Evolutionary conservation across 2,329 filamentous ascomycete genomes (phyloP).

Genomic region (Talaromyces islandicus): DNA sequence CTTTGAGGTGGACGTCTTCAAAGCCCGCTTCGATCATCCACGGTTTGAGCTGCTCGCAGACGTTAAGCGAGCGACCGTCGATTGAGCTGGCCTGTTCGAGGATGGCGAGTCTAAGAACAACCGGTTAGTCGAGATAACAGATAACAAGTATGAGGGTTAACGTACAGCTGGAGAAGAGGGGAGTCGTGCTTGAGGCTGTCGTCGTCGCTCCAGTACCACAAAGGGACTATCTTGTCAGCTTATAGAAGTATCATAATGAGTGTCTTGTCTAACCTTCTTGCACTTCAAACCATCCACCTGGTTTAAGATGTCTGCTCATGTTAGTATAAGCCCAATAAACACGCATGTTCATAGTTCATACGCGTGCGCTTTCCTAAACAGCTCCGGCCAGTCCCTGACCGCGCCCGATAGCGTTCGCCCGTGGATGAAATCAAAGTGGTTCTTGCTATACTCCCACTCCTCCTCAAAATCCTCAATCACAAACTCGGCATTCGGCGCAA

Average conservation of each 20-base stretch:
- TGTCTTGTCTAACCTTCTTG: constrained; percentile 1
- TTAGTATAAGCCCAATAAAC: neutral
- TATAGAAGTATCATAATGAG: too few relatives aligned
- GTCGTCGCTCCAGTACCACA: constrained; percentile 15
- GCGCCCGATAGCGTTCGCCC: constrained; percentile 11
- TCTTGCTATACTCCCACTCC: constrained; percentile 12
- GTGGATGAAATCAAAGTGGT: constrained; percentile 18
- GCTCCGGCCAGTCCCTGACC: constrained; percentile 12
- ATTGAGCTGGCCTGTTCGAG: constrained; percentile 5
- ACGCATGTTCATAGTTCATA: neutral
- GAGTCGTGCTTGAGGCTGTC: constrained; percentile 11
- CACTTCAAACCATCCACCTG: constrained; percentile 16
- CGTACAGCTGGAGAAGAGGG: constrained; percentile 4
- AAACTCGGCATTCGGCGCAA: constrained; percentile 16
- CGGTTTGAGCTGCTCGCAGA: constrained; percentile 9
- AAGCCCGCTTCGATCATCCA: constrained; percentile 10
- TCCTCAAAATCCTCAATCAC: constrained; percentile 17
- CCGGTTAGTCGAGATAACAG: neutral
- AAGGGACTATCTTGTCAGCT: constrained; percentile 7
- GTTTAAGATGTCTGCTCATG: constrained; percentile 12
- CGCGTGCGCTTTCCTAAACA: constrained; percentile 9
- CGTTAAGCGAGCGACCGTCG: constrained; percentile 6
- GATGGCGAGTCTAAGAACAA: neutral
- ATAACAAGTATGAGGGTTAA: neutral
- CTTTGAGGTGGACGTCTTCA: constrained; percentile 6